Percentiles rank a stretch among this genome's conserved stretches.
phyloP scores from a whole-genome alignment of 2,329 filamentous ascomycete species.

The Westerdykella sp. region DNA sequence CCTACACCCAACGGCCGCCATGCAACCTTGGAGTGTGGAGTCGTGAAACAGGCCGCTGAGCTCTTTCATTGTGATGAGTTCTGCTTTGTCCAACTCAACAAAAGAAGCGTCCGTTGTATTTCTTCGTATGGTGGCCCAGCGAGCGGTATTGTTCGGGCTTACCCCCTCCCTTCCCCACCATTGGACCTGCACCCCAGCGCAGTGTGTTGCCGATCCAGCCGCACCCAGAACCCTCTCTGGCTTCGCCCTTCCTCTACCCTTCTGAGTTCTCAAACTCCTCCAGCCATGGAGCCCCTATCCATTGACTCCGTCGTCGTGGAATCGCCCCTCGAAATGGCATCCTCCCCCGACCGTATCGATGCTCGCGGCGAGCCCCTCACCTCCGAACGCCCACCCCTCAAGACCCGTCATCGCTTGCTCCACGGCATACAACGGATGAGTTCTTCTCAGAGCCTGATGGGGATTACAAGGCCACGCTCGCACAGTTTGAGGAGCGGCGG shows the following conservation, averaged over 20 bases:
- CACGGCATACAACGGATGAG: conserved; percentile 73
- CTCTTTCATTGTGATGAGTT: too few relatives aligned
- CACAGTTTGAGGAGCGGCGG: conserved; percentile 58
- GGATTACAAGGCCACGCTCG: conserved; percentile 58
- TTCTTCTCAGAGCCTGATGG: conserved; percentile 67
- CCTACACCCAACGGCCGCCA: too few relatives aligned
- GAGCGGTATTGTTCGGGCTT: background rate
- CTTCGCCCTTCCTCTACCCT: too few relatives aligned
- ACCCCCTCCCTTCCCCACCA: background rate
- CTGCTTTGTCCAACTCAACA: too few relatives aligned
- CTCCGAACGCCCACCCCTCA: conserved; percentile 50
- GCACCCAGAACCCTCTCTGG: background rate
- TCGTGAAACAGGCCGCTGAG: too few relatives aligned
- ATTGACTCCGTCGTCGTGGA: conserved; percentile 35
- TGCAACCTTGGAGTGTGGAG: too few relatives aligned
- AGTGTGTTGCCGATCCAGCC: background rate
- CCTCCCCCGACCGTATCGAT: conserved; percentile 15
- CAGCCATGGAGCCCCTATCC: conserved; percentile 31
- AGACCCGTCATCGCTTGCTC: conserved; percentile 63
- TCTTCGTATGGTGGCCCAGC: background rate
- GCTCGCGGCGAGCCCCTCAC: conserved; percentile 26
- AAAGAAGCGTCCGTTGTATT: background rate
- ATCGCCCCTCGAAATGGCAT: conserved; percentile 17
- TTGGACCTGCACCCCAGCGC: background rate
- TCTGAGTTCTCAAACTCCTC: too few relatives aligned